These are phyloP conservation scores for Triglochin maritima DNA, from an alignment of 106 monocot species.

Conservation along the genomic window DNA sequence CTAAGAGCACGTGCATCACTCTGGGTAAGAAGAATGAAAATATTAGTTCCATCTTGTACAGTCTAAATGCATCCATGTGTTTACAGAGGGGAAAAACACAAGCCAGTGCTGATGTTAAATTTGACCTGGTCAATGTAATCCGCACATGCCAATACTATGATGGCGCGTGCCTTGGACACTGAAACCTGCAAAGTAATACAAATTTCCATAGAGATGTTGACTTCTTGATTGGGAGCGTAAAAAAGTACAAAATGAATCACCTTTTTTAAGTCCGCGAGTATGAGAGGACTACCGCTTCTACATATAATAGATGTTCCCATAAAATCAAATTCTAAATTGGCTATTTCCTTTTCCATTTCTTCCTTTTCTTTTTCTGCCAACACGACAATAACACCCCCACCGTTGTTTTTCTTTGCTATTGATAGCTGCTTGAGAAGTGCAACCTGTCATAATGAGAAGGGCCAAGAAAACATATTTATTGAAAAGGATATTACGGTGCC, in stretches of 20 bases:
- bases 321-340: slow-evolving; percentile 91
- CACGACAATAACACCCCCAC: slow-evolving; percentile 84
- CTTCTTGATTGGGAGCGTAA: no score
- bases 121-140: slow-evolving; percentile 86
- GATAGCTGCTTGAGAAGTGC: slow-evolving; percentile 87
- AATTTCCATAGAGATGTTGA: neutral
- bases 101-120: neutral
- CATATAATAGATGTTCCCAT: slow-evolving; percentile 97
- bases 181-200: slow-evolving; percentile 49
- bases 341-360: slow-evolving; percentile 95
- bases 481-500: no score
- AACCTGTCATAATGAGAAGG: slow-evolving; percentile 29
- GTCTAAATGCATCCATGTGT: neutral
- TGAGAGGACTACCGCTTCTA: slow-evolving; percentile 93
- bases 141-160: slow-evolving; percentile 86
- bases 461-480: neutral
- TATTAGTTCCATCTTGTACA: neutral
- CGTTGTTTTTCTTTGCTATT: slow-evolving; percentile 86
- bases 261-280: slow-evolving; percentile 94
- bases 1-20: slow-evolving; percentile 88
- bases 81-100: neutral
- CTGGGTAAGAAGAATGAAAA: slow-evolving; percentile 15
- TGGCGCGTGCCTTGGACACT: slow-evolving; percentile 89
- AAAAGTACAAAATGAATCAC: slow-evolving; percentile 13
- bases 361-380: slow-evolving; percentile 93